Base-by-base conservation (phyloP, 441 rosid species). In the Theobroma grandiflorum region DNA sequence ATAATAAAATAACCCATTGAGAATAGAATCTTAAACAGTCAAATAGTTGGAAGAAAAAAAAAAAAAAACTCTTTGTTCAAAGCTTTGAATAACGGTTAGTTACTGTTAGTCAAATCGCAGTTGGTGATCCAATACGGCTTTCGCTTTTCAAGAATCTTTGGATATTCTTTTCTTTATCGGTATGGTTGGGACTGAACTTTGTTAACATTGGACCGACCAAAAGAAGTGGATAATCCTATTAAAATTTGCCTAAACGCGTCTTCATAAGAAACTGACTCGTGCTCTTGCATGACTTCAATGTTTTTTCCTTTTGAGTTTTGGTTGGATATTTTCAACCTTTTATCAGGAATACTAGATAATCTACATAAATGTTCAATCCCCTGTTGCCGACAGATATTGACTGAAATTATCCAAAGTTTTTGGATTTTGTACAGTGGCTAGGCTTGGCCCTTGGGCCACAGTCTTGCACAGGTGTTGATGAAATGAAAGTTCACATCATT, bases 181-280 rank as follows among this genome's bases (percentile, higher is more conserved):
- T 37, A 49, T 14, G 67, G 40, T 45, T 12, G 7, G 55, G 16
- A 40, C 4, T 20, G 15, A 18, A 78, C 16, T 7, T 43, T 35
- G 35, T 26, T 49, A 4, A 45, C n/a, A 72, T 82, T 76, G 74
- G 84, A 76, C 88, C 87, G 84, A 77, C 86, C 79, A 77, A 64
- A 81, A 79, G 72, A 63, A 37, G n/a, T n/a, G 11, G 8, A 75
- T 40, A 76, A 58, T 66, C 31, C 59, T 43, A 1, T 40, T 0
- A 0, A 57, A 68, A 42, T 33, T 26, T 49, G 7, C 18, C 16
- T 26, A 16, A 38, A 42, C 83, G 76, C 67, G 80, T 81, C 15
- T 65, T 22, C 33, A 22, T 31, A n/a, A 65, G 33, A 71, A 47
- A 38, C 67, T 0, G 22, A 52, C 67, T 9, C 38, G 16, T 50